Evolutionary conservation across 306 rosid species (phyloP).

Genomic region (Sophora flavescens): DNA sequence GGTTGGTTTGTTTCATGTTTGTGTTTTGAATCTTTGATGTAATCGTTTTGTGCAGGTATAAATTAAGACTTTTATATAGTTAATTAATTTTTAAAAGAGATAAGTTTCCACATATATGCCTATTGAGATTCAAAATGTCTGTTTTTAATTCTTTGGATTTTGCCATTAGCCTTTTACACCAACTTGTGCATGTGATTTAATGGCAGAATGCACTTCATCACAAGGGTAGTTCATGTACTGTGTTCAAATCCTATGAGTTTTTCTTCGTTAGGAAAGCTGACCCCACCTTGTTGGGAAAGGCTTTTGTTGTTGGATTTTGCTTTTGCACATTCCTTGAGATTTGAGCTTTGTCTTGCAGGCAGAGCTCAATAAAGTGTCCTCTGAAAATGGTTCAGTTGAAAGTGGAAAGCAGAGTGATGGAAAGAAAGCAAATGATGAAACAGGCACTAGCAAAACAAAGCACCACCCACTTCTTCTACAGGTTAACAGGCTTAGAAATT

Average conservation of each 20-base stretch:
- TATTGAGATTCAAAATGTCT: slow-evolving; percentile 10
- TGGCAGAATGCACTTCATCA: not conserved
- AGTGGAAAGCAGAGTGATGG: slow-evolving; percentile 50
- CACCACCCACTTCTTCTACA: slow-evolving; percentile 87
- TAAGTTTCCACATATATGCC: not conserved
- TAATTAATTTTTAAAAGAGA: slow-evolving; percentile 24
- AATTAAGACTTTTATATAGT: not conserved
- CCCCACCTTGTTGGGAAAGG: not conserved
- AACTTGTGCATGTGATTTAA: not conserved
- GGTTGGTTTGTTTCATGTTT: slow-evolving; percentile 14
- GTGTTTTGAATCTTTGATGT: slow-evolving; percentile 26
- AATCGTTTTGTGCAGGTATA: slow-evolving; percentile 13
- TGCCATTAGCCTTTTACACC: slow-evolving; percentile 16
- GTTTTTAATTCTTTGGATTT: slow-evolving; percentile 22
- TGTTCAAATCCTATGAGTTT: not conserved
- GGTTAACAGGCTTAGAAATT: slow-evolving; percentile 55
- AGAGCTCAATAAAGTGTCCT: slow-evolving; percentile 72
- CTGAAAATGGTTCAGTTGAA: slow-evolving; percentile 56
- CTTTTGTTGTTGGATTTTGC: slow-evolving; percentile 7
- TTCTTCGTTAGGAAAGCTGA: not conserved
- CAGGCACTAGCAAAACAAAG: slow-evolving; percentile 53
- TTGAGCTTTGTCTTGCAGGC: slow-evolving; percentile 59
- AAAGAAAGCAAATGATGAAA: slow-evolving; percentile 54
- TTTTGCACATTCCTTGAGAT: slow-evolving; percentile 33
- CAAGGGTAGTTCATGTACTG: not conserved